Evolutionary conservation across 2,329 filamentous ascomycete species (phyloP), one percentile per base, ranked within the genome.

Genomic region (Sporothrix pallida): DNA sequence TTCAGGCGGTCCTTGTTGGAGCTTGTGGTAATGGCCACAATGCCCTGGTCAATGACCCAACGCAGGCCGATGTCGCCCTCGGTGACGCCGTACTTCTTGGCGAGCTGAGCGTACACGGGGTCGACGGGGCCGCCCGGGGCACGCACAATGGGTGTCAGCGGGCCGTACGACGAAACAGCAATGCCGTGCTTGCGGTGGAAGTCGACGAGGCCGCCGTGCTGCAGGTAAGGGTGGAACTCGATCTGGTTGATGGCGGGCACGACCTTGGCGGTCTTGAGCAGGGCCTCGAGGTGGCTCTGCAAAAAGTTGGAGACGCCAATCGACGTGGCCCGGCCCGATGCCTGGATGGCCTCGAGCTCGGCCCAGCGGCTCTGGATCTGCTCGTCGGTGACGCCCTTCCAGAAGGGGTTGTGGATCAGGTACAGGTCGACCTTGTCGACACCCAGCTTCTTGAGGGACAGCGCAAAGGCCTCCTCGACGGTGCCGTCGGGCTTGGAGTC

Each of bases 301-400:
- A 88, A 78, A 79, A 92, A 95, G 83, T 95, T 96, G 78, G 91
- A 93, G 15, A 96, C 90, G 70, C 93, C 93, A 77, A 96, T 94
- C 73, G 90, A 89, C 76, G 85, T 87, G 68, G 89, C 90, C 75
- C 88, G 88, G 75, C 91, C 91, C 1, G 88, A 87, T 62, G 87
- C 87, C 79, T 90, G 86, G 85, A 95, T 89, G 44, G 88, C 88
- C 78, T 92, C 89, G 77, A 91, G 79, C 72, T 88, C 85, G 56
- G 86, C 85, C 89, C 89, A 91, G 74, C 84, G 84, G 62, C 81
- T 76, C 79, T 89, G 92, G 80, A 94, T 81, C 50, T 87, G 83
- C 73, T 82, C 82, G 10, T 84, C 84, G 70, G 82, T 80, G 5
- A 80, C 81, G 2, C 83, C 81, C 73, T 86, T 85, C 77, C 86